These are phyloP conservation scores for Kappamyces sp. DNA, from an alignment of 192 early-diverging fungal genomes.

Conservation along the genomic window DNA sequence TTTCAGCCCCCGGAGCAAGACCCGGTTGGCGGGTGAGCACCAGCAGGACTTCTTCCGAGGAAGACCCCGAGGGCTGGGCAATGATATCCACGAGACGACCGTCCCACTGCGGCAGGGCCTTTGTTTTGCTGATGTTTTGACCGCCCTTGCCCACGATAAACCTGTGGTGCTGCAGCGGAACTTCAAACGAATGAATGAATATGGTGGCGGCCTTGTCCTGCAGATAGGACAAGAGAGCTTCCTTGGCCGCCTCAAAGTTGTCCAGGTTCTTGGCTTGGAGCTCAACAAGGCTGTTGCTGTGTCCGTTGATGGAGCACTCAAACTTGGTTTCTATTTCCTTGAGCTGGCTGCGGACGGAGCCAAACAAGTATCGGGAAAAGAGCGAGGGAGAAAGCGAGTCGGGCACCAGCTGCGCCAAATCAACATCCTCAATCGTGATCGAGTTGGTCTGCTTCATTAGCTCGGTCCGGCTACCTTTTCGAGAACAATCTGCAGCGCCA, in stretches of 20 bases:
- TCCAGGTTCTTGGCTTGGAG: slow-evolving; percentile 63
- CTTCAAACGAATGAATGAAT: slow-evolving; percentile 61
- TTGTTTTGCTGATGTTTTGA: slow-evolving; percentile 77
- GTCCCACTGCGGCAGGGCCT: slow-evolving; percentile 59
- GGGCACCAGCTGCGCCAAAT: slow-evolving; percentile 55
- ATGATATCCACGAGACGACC: slow-evolving; percentile 66
- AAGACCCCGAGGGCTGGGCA: slow-evolving; percentile 63
- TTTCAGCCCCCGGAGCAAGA: slow-evolving; percentile 32
- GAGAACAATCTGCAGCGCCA: slow-evolving; percentile 73
- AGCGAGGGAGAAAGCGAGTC: slow-evolving; percentile 41
- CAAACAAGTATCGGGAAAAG: slow-evolving; percentile 66
- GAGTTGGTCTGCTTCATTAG: slow-evolving; percentile 55
- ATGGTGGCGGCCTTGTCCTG: slow-evolving; percentile 45
- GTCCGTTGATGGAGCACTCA: slow-evolving; percentile 53
- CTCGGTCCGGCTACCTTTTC: slow-evolving; percentile 48
- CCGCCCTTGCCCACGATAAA: slow-evolving; percentile 83
- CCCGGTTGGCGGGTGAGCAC: slow-evolving; percentile 62
- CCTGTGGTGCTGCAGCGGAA: slow-evolving; percentile 72
- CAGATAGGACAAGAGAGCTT: slow-evolving; percentile 48
- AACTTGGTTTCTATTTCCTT: slow-evolving; percentile 72
- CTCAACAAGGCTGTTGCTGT: slow-evolving; percentile 50
- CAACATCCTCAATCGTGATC: slow-evolving; percentile 62
- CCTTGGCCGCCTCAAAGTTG: slow-evolving; percentile 59
- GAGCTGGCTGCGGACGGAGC: slow-evolving; percentile 60
- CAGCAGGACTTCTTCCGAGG: slow-evolving; percentile 68